Evolutionary conservation across 495 filamentous ascomycete genomes (phyloP).

Genomic region (Penicillium goetzii): DNA sequence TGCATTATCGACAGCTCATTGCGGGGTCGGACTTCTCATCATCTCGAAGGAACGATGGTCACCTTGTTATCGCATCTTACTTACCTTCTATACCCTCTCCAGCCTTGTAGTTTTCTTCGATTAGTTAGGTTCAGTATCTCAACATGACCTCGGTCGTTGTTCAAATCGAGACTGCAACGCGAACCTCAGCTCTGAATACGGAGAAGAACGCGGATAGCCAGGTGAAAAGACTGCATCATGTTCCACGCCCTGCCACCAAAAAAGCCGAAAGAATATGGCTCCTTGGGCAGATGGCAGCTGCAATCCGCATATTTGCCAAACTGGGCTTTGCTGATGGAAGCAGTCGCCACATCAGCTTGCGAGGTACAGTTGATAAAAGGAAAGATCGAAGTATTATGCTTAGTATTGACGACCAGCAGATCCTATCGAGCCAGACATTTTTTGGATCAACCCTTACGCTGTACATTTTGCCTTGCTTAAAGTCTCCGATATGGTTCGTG

Average conservation of each 20-base stretch:
- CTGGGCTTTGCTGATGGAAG: conserved; percentile 63
- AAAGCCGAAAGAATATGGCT: conserved; percentile 36
- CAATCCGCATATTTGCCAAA: conserved; percentile 59
- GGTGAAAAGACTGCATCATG: conserved; percentile 3
- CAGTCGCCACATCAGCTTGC: conserved; percentile 57
- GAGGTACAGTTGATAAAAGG: neutral
- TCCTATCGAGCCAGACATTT: conserved; percentile 11
- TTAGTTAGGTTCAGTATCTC: neutral
- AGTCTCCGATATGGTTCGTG: conserved; percentile 42
- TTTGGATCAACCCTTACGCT: conserved; percentile 58
- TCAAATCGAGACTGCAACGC: neutral
- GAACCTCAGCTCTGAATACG: neutral
- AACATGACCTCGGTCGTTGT: neutral
- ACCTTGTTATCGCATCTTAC: neutral
- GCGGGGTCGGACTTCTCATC: neutral
- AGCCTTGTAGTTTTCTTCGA: neutral
- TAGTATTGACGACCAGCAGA: neutral
- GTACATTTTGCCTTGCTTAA: conserved; percentile 39
- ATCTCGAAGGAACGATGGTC: neutral
- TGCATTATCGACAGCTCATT: neutral
- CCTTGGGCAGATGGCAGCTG: conserved; percentile 59
- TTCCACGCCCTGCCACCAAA: neutral
- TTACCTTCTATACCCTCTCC: neutral
- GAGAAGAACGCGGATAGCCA: neutral
- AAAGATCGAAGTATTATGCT: neutral